Percentiles rank a stretch among this genome's conserved stretches.
Evolutionary conservation across 140 eudicot species (phyloP).

Genomic region (Artemisia princeps): DNA sequence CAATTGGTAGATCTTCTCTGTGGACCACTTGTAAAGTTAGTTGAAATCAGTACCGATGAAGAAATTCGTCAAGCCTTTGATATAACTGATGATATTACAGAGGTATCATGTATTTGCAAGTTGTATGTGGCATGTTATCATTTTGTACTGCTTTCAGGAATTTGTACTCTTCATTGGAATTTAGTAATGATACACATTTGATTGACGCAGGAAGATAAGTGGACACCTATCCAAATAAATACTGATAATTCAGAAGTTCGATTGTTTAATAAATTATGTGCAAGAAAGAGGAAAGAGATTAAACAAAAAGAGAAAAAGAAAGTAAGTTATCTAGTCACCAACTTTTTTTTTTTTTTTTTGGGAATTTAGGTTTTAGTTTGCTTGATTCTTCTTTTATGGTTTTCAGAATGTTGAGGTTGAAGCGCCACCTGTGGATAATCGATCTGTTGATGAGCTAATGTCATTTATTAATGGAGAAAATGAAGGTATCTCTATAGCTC

Average conservation of each 20-base stretch:
- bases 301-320: conserved; percentile 29
- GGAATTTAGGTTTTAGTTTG: not conserved
- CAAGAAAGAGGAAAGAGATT: conserved; percentile 44
- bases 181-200: conserved; percentile 4
- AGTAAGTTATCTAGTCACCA: conserved; percentile 26
- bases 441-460: conserved; percentile 62
- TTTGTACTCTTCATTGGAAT: conserved; percentile 6
- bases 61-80: conserved; percentile 64
- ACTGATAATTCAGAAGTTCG: conserved; percentile 58
- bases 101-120: conserved; percentile 48
- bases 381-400: conserved; percentile 8
- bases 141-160: conserved; percentile 4
- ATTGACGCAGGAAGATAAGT: conserved; percentile 49
- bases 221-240: conserved; percentile 50
- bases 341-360: not conserved
- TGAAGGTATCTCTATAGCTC: conserved; percentile 34
- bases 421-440: conserved; percentile 45
- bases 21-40: conserved; percentile 49
- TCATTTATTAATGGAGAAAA: conserved; percentile 61
- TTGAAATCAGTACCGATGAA: conserved; percentile 50
- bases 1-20: conserved; percentile 59
- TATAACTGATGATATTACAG: conserved; percentile 67
- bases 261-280: conserved; percentile 53
- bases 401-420: conserved; percentile 38
- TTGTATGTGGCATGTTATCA: conserved; percentile 17